Percentiles rank a stretch among this genome's conserved stretches.
Conservation (phyloP, 768 basidiomycete species). For the Termitomyces sp. region DNA sequence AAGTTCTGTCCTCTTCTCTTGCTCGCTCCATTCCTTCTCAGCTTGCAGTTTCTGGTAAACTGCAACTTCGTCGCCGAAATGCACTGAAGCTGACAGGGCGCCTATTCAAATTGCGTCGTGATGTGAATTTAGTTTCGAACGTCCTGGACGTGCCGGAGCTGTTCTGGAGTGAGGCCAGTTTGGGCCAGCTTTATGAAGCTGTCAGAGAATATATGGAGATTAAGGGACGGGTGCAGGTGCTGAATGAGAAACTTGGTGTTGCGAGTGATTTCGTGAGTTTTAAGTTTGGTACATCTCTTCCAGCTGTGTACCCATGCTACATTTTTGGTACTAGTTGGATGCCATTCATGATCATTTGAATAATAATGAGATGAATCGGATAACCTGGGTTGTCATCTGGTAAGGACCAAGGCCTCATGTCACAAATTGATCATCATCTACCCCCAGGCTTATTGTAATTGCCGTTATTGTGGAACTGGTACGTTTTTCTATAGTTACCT, state of each 20-base stretch:
- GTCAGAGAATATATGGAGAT: conserved; percentile 96
- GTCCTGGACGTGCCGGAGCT: conserved; percentile 91
- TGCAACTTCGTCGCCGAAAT: conserved; percentile 71
- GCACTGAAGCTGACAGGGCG: conserved; percentile 84
- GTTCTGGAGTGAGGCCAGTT: conserved; percentile 91
- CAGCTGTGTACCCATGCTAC: background rate
- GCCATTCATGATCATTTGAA: conserved; percentile 93
- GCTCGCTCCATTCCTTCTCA: conserved; percentile 82
- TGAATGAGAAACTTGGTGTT: conserved; percentile 86
- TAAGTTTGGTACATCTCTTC: background rate
- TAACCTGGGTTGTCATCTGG: conserved; percentile 59
- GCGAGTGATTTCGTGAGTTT: conserved; percentile 80
- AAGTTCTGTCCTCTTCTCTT: conserved; percentile 68
- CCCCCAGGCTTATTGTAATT: conserved; percentile 75
- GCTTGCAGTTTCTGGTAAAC: conserved; percentile 70
- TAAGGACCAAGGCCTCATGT: conserved; percentile 21
- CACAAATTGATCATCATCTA: conserved; percentile 15
- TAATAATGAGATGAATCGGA: conserved; percentile 82
- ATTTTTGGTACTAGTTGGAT: conserved; percentile 61
- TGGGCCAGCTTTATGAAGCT: conserved; percentile 86
- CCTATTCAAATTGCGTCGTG: conserved; percentile 81
- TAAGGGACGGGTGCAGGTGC: conserved; percentile 66
- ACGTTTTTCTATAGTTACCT: conserved; percentile 18
- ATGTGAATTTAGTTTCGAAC: conserved; percentile 88
- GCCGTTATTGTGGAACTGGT: conserved; percentile 88